These are phyloP conservation scores for Daldinia bambusicola DNA, from an alignment of 495 filamentous ascomycete species.

Conservation along the genomic window DNA sequence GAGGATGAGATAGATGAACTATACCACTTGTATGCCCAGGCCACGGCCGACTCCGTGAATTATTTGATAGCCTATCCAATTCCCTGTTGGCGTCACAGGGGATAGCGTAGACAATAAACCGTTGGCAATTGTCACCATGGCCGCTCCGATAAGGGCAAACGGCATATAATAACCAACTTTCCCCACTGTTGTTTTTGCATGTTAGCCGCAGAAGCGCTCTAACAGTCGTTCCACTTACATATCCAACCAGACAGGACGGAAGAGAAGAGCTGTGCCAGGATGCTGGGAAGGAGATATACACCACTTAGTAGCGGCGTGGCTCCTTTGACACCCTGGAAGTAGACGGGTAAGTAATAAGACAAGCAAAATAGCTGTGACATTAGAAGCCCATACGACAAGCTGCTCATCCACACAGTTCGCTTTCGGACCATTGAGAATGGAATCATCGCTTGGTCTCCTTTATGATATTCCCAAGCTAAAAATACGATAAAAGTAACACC, in stretches of 20 bases:
- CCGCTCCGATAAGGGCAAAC: neutral
- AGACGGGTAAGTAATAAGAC: slow-evolving; percentile 67
- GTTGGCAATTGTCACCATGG: slow-evolving; percentile 9
- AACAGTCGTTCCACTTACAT: slow-evolving; percentile 36
- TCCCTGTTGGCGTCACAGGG: neutral
- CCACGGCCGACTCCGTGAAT: slow-evolving; percentile 7
- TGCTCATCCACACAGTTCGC: slow-evolving; percentile 50
- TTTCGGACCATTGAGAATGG: slow-evolving; percentile 51
- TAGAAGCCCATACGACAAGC: slow-evolving; percentile 46
- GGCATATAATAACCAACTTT: neutral
- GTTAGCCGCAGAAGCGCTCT: neutral
- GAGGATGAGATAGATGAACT: neutral
- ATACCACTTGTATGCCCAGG: slow-evolving; percentile 6
- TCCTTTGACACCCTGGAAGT: slow-evolving; percentile 68
- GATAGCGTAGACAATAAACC: slow-evolving; percentile 1
- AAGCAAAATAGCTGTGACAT: slow-evolving; percentile 40
- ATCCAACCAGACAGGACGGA: slow-evolving; percentile 53
- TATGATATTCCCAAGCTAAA: slow-evolving; percentile 53
- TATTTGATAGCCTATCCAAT: slow-evolving; percentile 7
- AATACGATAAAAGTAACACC: slow-evolving; percentile 51
- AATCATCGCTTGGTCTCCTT: slow-evolving; percentile 60
- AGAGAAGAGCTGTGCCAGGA: slow-evolving; percentile 54
- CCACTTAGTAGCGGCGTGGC: slow-evolving; percentile 55
- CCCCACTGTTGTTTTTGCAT: neutral
- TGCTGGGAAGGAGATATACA: slow-evolving; percentile 59